Evolutionary conservation across 305 asterid species (phyloP).

Genomic region (Fraxinus baroniana): DNA sequence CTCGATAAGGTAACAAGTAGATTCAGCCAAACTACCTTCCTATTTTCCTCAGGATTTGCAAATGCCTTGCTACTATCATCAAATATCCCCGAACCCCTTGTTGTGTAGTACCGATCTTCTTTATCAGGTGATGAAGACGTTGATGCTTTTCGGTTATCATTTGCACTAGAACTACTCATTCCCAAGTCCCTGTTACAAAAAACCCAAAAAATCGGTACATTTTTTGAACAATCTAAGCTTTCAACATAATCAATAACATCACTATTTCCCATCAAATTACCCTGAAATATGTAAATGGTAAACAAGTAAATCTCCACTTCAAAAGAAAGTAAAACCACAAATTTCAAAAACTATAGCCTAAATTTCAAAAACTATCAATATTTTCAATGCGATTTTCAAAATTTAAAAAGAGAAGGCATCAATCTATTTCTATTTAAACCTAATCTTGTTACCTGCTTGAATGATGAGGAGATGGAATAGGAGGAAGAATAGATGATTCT

Average conservation of each 20-base stretch:
- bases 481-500: conserved; percentile 44
- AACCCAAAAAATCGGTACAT: not conserved
- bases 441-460: conserved; percentile 48
- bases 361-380: not conserved
- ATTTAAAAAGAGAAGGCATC: conserved; percentile 10
- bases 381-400: not conserved
- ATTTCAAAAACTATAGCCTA: not conserved
- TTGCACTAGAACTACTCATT: conserved; percentile 37
- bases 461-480: conserved; percentile 67
- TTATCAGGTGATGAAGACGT: conserved; percentile 53
- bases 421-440: not conserved
- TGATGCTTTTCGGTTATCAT: conserved; percentile 43
- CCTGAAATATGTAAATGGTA: not conserved
- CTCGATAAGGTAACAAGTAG: conserved; percentile 64
- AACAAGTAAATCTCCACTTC: not conserved
- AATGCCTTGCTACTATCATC: conserved; percentile 42
- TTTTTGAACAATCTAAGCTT: conserved; percentile 12
- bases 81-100: conserved; percentile 51
- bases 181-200: conserved; percentile 44
- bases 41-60: conserved; percentile 45
- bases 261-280: not conserved
- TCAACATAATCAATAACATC: not conserved
- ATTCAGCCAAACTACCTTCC: conserved; percentile 73
- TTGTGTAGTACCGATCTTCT: conserved; percentile 58
- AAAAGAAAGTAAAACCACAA: not conserved